Evolutionary conservation across 2,329 filamentous ascomycete genomes (phyloP).

Genomic region (Monosporascus sp.): DNA sequence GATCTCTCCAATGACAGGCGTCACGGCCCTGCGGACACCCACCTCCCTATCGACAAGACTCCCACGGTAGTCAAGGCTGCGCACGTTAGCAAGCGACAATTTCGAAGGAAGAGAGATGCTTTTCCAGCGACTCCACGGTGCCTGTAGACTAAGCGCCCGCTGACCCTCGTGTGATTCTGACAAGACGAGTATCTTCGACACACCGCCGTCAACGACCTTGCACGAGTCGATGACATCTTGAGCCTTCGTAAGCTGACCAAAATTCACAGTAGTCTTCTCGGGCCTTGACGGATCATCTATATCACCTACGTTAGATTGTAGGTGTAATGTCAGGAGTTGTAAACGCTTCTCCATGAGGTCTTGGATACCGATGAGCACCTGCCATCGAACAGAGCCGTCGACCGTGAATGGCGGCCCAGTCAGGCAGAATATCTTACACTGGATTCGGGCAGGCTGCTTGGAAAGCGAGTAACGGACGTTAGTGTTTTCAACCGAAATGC

Average conservation of each 20-base stretch:
- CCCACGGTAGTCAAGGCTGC: conserved; percentile 52
- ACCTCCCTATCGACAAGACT: conserved; percentile 49
- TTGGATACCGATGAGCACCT: conserved; percentile 64
- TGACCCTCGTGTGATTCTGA: conserved; percentile 60
- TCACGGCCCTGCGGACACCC: conserved; percentile 40
- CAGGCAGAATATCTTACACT: conserved; percentile 64
- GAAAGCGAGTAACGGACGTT: conserved; percentile 57
- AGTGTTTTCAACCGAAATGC: conserved; percentile 55
- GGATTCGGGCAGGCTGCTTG: conserved; percentile 44
- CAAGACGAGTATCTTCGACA: conserved; percentile 65
- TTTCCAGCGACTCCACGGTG: conserved; percentile 68
- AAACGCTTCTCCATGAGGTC: conserved; percentile 63
- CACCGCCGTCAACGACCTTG: conserved; percentile 60
- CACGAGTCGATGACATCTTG: conserved; percentile 69
- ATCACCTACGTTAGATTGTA: conserved; percentile 31
- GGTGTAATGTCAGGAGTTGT: conserved; percentile 59
- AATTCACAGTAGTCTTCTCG: conserved; percentile 37
- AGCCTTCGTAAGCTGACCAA: conserved; percentile 51
- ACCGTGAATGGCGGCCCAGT: conserved; percentile 51
- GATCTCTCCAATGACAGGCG: conserved; percentile 42
- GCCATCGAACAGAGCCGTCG: conserved; percentile 47
- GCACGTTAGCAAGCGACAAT: conserved; percentile 54
- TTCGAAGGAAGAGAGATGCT: conserved; percentile 56
- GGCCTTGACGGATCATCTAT: conserved; percentile 18
- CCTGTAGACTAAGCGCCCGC: conserved; percentile 65